Percentiles rank a stretch among this genome's conserved stretches.
Evolutionary conservation across 2,329 filamentous ascomycete species (phyloP).

Genomic region (Sarocladiaceae sp.): DNA sequence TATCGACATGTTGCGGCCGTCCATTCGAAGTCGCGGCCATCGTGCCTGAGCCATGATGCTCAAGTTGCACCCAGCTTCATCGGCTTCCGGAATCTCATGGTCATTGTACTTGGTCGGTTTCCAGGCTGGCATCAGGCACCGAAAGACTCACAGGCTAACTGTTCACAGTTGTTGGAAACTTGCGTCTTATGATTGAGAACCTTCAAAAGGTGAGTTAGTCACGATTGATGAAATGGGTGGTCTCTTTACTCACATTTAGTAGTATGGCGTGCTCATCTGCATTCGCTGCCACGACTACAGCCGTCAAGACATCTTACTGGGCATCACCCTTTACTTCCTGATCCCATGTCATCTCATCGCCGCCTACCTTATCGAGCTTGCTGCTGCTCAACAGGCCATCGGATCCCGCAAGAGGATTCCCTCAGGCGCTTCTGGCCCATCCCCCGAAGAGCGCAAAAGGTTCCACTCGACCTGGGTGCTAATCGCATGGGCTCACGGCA

Average conservation of each 20-base stretch:
- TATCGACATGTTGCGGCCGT: constrained; percentile 92
- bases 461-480: constrained; percentile 76
- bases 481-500: constrained; percentile 73
- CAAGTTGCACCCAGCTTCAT: constrained; percentile 74
- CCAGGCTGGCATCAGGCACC: too few relatives aligned
- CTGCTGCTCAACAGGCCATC: constrained; percentile 75
- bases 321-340: constrained; percentile 73
- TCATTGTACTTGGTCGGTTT: constrained; percentile 76
- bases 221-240: background rate
- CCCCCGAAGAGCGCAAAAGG: constrained; percentile 57
- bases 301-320: constrained; percentile 70
- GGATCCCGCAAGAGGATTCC: constrained; percentile 54
- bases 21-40: constrained; percentile 67
- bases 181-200: constrained; percentile 94
- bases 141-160: background rate
- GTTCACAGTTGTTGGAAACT: constrained; percentile 75
- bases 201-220: constrained; percentile 73
- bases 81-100: constrained; percentile 94
- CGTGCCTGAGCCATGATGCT: constrained; percentile 83
- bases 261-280: constrained; percentile 95
- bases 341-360: constrained; percentile 89
- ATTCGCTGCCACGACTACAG: constrained; percentile 86
- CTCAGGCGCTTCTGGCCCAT: constrained; percentile 41
- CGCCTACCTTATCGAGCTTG: constrained; percentile 84
- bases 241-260: background rate